phyloP scores from a whole-genome alignment of 2,329 filamentous ascomycete genomes.

The Albifimbria verrucaria region DNA sequence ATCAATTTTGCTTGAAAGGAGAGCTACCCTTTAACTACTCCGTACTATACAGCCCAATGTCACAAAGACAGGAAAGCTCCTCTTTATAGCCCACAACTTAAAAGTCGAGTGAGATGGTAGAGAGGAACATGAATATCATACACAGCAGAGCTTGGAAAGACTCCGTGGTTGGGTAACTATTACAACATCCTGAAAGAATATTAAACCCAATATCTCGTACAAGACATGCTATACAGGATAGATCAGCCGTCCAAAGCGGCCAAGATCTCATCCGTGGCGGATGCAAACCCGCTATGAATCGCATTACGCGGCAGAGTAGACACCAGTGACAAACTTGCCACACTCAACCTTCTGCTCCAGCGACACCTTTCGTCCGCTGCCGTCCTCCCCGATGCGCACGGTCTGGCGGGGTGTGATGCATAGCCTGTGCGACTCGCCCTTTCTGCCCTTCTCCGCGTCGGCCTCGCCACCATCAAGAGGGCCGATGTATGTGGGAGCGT shows the following conservation, averaged over 20 bases:
- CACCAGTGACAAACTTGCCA: slow-evolving; percentile 74
- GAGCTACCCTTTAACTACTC: no score
- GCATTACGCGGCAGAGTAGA: slow-evolving; percentile 67
- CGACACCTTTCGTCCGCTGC: slow-evolving; percentile 64
- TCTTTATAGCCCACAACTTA: neutral
- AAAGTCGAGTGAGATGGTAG: neutral
- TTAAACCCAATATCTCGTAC: no score
- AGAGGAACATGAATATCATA: neutral
- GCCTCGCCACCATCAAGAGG: slow-evolving; percentile 63
- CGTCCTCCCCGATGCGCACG: slow-evolving; percentile 57
- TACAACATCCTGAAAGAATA: no score
- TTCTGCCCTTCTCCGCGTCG: slow-evolving; percentile 58
- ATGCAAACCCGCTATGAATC: no score
- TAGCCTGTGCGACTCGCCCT: slow-evolving; percentile 66
- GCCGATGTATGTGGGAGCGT: slow-evolving; percentile 72
- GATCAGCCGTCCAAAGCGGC: no score
- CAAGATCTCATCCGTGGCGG: no score
- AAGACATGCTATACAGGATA: no score
- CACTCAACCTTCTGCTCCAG: slow-evolving; percentile 88
- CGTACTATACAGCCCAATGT: no score
- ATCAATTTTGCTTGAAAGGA: no score
- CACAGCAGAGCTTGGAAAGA: neutral
- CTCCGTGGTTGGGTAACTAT: neutral
- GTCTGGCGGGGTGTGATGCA: slow-evolving; percentile 75
- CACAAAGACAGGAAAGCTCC: no score